These are phyloP conservation scores for Hypoxylon sp. DNA, from an alignment of 2,329 filamentous ascomycete genomes.

Conservation along the genomic window DNA sequence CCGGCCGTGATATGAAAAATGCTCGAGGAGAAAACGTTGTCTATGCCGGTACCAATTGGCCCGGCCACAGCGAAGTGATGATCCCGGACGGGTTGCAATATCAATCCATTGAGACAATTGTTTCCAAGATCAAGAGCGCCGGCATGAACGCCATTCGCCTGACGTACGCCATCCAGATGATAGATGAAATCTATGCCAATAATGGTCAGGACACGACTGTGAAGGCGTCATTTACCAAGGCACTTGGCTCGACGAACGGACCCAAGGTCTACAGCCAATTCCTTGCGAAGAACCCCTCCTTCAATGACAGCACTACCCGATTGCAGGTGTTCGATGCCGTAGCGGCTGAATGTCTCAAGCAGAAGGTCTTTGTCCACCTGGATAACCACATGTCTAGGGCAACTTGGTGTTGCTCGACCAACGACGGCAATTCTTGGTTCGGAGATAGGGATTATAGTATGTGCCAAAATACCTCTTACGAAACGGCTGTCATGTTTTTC, in stretches of 20 bases:
- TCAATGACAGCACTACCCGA: slow-evolving; percentile 66
- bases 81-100: slow-evolving; percentile 75
- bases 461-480: slow-evolving; percentile 7
- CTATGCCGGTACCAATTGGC: slow-evolving; percentile 73
- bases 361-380: slow-evolving; percentile 70
- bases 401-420: slow-evolving; percentile 69
- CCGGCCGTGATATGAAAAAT: slow-evolving; percentile 61
- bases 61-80: slow-evolving; percentile 73
- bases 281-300: slow-evolving; percentile 69
- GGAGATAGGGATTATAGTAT: slow-evolving; percentile 70
- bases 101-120: slow-evolving; percentile 68
- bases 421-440: slow-evolving; percentile 73
- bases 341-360: slow-evolving; percentile 68
- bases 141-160: slow-evolving; percentile 75
- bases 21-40: slow-evolving; percentile 61
- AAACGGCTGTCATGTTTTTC: not conserved
- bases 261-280: slow-evolving; percentile 66
- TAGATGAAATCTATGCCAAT: slow-evolving; percentile 70
- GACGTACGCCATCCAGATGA: slow-evolving; percentile 75
- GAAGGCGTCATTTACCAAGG: slow-evolving; percentile 61
- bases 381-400: slow-evolving; percentile 74
- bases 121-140: slow-evolving; percentile 69
- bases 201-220: slow-evolving; percentile 64
- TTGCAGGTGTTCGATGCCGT: slow-evolving; percentile 71
- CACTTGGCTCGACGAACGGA: slow-evolving; percentile 67